Evolutionary conservation across 2,329 filamentous ascomycete species (phyloP), one percentile per base, ranked within the genome.

Genomic region (Helotiales sp.): DNA sequence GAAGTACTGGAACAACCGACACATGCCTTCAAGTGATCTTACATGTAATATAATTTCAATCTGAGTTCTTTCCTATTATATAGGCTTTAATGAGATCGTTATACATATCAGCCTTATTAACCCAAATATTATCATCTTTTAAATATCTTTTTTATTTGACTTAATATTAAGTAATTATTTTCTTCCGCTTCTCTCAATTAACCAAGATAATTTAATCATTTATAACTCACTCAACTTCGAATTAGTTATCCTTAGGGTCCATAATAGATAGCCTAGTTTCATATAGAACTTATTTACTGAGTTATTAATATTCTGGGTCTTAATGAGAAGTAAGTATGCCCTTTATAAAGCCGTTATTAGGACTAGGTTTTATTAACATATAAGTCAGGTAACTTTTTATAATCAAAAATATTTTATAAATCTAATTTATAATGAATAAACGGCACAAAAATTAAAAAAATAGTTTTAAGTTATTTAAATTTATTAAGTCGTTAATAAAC

Each of bases 351-450:
- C 50, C 32, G 57, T 61, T 66, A 62, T 47, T 24, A 66, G 40
- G 64, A 66, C n/a, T 66, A 58, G 37, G 64, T 34, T 66, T 28
- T 24, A 66, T 32, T 62, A 32, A 66, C 58, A 55, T 66, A 15
- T 45, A 34, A 57, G 22, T 62, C 64, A 20, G 28, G 49, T 61
- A 66, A 32, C 57, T 66, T 47, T 58, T 66, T 32, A 47, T 47
- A 22, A 57, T 66, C 57, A 45, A 61, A 47, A 61, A 58, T 66
- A 66, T 66, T 66, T 47, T 50, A 24, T 68, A 63, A 24, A 65
- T 68, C 55, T 68, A 68, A 57, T 68, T 61, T 68, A 20, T 68
- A 37, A 68, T 68, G 24, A 68, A 62, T 26, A 68, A 68, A 65
- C 49, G 32, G 57, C 59, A 68, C n/a, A 68, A 57, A 64, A 52